Conservation (phyloP, 306 rosid genomes). For the Cicer yamashitae region DNA sequence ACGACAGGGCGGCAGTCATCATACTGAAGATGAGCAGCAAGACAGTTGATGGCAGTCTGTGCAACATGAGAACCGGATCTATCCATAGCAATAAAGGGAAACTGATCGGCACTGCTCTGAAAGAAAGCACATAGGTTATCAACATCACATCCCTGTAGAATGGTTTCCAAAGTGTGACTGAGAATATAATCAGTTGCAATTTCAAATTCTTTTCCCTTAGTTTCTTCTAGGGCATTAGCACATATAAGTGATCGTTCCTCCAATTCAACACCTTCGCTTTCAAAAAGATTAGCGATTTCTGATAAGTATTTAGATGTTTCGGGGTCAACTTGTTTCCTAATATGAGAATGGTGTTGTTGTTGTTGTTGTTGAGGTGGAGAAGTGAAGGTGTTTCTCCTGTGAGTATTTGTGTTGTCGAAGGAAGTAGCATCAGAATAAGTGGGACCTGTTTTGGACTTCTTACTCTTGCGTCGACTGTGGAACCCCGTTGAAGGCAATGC, state of each 20-base stretch:
- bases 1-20: slow-evolving; percentile 49
- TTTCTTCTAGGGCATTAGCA: slow-evolving; percentile 81
- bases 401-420: slow-evolving; percentile 42
- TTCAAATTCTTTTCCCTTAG: slow-evolving; percentile 81
- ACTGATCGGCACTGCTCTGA: slow-evolving; percentile 57
- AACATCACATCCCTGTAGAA: slow-evolving; percentile 69
- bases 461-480: slow-evolving; percentile 55
- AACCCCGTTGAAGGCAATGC: slow-evolving; percentile 61
- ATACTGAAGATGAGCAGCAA: slow-evolving; percentile 67
- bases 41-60: slow-evolving; percentile 72
- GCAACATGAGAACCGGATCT: slow-evolving; percentile 93
- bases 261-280: slow-evolving; percentile 59
- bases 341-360: slow-evolving; percentile 28
- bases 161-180: slow-evolving; percentile 85
- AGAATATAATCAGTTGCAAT: slow-evolving; percentile 88
- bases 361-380: slow-evolving; percentile 25
- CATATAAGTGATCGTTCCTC: slow-evolving; percentile 83
- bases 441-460: slow-evolving; percentile 48
- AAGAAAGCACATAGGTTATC: slow-evolving; percentile 73
- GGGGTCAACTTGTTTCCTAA: slow-evolving; percentile 91
- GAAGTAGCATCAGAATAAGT: not conserved
- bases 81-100: slow-evolving; percentile 82
- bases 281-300: slow-evolving; percentile 78
- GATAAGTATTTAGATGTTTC: slow-evolving; percentile 73
- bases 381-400: slow-evolving; percentile 21